phyloP scores from a whole-genome alignment of 2,329 filamentous ascomycete species.

The Xylariaceae sp. region DNA sequence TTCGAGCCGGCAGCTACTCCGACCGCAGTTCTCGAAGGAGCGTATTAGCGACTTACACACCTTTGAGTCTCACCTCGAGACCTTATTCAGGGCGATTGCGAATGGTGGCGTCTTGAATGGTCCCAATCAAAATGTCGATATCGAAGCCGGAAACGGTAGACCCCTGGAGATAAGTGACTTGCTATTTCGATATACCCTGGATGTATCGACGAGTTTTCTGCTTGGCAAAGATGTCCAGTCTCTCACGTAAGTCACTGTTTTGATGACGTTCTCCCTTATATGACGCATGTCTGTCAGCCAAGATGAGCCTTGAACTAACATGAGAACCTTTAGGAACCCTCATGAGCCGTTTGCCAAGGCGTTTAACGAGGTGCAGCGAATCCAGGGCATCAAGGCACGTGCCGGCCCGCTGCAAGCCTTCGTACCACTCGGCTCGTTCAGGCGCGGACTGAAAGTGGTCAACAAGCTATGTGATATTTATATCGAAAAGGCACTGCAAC shows the following conservation, averaged over 20 bases:
- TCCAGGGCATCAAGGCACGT: constrained; percentile 63
- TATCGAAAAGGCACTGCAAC: constrained; percentile 66
- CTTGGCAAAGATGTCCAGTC: constrained; percentile 69
- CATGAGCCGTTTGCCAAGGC: constrained; percentile 69
- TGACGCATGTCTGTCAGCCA: not conserved
- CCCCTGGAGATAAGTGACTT: constrained; percentile 68
- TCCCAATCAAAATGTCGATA: constrained; percentile 58
- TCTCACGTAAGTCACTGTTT: constrained; percentile 40
- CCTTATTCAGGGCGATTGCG: constrained; percentile 63
- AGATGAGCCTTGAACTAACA: not conserved
- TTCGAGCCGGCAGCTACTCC: constrained; percentile 70
- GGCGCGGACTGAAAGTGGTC: constrained; percentile 59
- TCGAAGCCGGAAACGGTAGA: constrained; percentile 55
- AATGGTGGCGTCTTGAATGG: constrained; percentile 53
- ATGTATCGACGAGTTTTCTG: constrained; percentile 81
- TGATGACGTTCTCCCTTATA: not conserved
- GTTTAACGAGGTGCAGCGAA: constrained; percentile 71
- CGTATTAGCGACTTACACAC: constrained; percentile 75
- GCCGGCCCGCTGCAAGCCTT: constrained; percentile 58
- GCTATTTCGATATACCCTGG: constrained; percentile 80
- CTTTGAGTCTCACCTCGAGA: constrained; percentile 73
- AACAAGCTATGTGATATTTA: constrained; percentile 72
- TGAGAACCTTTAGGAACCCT: constrained; percentile 40
- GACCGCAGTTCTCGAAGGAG: constrained; percentile 82
- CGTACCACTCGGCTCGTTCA: constrained; percentile 61